Base-by-base conservation (phyloP, 1,284 basidiomycete species). In the Puccinia brachypodii region DNA sequence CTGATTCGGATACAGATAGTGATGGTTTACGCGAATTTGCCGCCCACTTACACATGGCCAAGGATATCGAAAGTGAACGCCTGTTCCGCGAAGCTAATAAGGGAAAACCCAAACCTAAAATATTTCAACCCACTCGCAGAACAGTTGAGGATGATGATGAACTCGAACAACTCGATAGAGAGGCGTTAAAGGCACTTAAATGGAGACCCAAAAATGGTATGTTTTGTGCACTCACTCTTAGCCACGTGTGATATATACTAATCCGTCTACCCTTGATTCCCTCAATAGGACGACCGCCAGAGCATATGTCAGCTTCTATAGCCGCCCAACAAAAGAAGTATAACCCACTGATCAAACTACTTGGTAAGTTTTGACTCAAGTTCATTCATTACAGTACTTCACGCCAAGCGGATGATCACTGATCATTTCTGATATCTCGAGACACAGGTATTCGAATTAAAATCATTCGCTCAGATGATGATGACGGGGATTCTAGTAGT, bases 261-360 rank as follows among this genome's bases (percentile, higher is more conserved):
- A 58, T 71, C 50, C 22, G 6, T 50, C 28, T 40, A 19, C 40
- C 58, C 53, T 13, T 68, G 22, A 40, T 40, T 58, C 25, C 25
- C 33, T n/a, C 47, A 8, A 53, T 36, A 72, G 78, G 56, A 33
- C 53, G 38, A 44, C 69, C 78, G 8, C 78, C 78, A 25, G 78
- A 80, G 42, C 40, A 80, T 64, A 80, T 80, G 78, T 31, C 78
- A 7, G 38, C 68, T 28, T 50, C 78, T 40, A 56, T 47, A 19
- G 78, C 78, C n/a, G 68, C 47, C 38, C 50, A 62, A n/a, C 78
- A 80, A 73, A 69, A 31, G 33, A 80, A 80, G 60, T 71, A 72
- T 50, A 80, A 80, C 56, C 78, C 78, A 25, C 31, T 80, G 40
- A 71, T 80, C 47, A 73, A 80, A 62, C 40, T 80, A 9, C 78